phyloP scores from a whole-genome alignment of 495 filamentous ascomycete genomes.

The Aspergillus conjunctus region DNA sequence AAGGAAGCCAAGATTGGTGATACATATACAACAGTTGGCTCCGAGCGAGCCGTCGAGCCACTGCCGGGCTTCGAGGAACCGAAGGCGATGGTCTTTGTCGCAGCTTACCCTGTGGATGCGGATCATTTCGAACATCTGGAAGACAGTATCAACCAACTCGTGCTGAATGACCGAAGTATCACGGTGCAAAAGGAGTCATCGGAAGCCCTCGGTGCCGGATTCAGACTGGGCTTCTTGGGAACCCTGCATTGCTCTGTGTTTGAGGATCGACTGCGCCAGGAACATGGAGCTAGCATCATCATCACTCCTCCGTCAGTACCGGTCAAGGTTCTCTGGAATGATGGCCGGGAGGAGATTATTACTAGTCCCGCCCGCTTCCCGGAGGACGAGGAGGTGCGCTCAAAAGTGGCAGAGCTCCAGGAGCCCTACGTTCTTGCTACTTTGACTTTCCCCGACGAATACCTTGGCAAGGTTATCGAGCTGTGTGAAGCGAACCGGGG shows the following conservation, averaged over 20 bases:
- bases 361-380: slow-evolving; percentile 87
- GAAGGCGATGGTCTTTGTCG: slow-evolving; percentile 98
- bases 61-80: slow-evolving; percentile 95
- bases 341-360: slow-evolving; percentile 73
- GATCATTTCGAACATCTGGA: slow-evolving; percentile 83
- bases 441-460: slow-evolving; percentile 90
- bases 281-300: slow-evolving; percentile 93
- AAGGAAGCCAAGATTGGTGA: slow-evolving; percentile 96
- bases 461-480: slow-evolving; percentile 90
- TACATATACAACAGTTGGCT: slow-evolving; percentile 85
- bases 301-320: slow-evolving; percentile 96
- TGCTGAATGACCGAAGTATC: slow-evolving; percentile 93
- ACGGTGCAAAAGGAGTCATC: slow-evolving; percentile 92
- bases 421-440: slow-evolving; percentile 88
- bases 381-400: slow-evolving; percentile 62
- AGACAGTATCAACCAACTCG: slow-evolving; percentile 91
- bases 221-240: slow-evolving; percentile 92
- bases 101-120: slow-evolving; percentile 91
- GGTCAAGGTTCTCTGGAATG: slow-evolving; percentile 76
- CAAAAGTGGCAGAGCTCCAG: slow-evolving; percentile 64
- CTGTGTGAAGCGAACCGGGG: slow-evolving; percentile 90
- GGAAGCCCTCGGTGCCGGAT: slow-evolving; percentile 89
- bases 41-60: slow-evolving; percentile 73
- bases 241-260: slow-evolving; percentile 98
- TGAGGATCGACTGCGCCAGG: slow-evolving; percentile 92